Conservation (phyloP, 441 rosid genomes). For the Kokia cookei region DNA sequence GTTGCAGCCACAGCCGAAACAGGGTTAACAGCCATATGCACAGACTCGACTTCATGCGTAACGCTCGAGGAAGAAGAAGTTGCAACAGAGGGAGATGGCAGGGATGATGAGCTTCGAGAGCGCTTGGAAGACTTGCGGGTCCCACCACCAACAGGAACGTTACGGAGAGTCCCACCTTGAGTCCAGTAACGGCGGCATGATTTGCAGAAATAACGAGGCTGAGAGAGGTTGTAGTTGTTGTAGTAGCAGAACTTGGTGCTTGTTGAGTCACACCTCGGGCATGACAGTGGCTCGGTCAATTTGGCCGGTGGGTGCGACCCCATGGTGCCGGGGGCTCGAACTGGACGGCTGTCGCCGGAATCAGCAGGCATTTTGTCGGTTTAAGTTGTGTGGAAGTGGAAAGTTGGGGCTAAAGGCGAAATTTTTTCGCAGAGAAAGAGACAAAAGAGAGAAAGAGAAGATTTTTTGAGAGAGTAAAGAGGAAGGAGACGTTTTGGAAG, state of each 20-base stretch:
- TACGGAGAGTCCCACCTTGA: conserved; percentile 57
- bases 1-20: conserved; percentile 5
- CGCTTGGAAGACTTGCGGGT: conserved; percentile 53
- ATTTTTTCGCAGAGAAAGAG: neutral
- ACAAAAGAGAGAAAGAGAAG: neutral
- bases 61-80: conserved; percentile 17
- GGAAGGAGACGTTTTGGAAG: neutral
- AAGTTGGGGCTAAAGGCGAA: neutral
- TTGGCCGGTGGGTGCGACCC: conserved; percentile 18
- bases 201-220: conserved; percentile 69
- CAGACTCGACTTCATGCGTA: conserved; percentile 16
- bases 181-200: conserved; percentile 71
- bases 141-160: conserved; percentile 62
- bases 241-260: conserved; percentile 59
- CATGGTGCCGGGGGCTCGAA: conserved; percentile 4
- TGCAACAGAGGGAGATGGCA: conserved; percentile 6
- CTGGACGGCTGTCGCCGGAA: conserved; percentile 10
- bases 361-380: conserved; percentile 25
- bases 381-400: neutral
- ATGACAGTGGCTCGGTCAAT: conserved; percentile 28
- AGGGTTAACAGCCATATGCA: conserved; percentile 7
- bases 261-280: conserved; percentile 48
- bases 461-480: neutral
- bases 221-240: conserved; percentile 58
- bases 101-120: conserved; percentile 27